A percentile compares a stretch with the other conserved stretches of the same genome.
Conservation (phyloP, 202 grass and related monocot species). For the Musa balbisiana region DNA sequence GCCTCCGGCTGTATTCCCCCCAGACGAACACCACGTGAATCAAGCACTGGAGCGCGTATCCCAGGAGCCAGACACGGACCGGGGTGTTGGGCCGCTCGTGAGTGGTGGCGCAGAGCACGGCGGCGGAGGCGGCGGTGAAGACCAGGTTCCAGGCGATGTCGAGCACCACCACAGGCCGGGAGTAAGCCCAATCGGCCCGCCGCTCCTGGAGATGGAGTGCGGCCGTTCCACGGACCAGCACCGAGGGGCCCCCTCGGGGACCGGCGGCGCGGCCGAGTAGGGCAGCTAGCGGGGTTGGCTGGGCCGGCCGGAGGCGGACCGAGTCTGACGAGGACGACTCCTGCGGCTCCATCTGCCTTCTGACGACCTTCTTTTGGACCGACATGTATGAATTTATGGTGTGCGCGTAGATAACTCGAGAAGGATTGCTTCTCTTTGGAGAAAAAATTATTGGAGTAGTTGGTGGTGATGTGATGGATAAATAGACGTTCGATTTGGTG, state of each 20-base stretch:
- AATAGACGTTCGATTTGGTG: too few relatives aligned
- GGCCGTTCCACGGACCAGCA: constrained; percentile 78
- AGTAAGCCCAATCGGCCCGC: constrained; percentile 76
- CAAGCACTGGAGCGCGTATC: constrained; percentile 74
- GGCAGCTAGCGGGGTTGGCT: constrained; percentile 31
- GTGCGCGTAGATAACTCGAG: too few relatives aligned
- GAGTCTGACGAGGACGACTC: not conserved
- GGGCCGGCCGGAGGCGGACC: constrained; percentile 24
- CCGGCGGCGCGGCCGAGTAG: constrained; percentile 57
- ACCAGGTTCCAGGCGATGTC: constrained; percentile 86
- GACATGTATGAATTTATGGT: not conserved
- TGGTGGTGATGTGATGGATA: too few relatives aligned
- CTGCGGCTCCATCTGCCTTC: not conserved
- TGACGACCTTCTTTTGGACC: not conserved
- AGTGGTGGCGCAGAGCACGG: constrained; percentile 51
- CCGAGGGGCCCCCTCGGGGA: constrained; percentile 57
- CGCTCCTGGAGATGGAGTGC: constrained; percentile 65
- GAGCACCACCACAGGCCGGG: constrained; percentile 60
- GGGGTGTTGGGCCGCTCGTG: constrained; percentile 53
- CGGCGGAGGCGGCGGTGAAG: constrained; percentile 47
- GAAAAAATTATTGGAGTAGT: too few relatives aligned
- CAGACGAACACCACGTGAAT: constrained; percentile 78
- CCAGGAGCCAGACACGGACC: constrained; percentile 66
- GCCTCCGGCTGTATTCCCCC: constrained; percentile 30
- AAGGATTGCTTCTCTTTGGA: too few relatives aligned